phyloP scores from a whole-genome alignment of 1,284 basidiomycete species.

The Naganishia albida region DNA sequence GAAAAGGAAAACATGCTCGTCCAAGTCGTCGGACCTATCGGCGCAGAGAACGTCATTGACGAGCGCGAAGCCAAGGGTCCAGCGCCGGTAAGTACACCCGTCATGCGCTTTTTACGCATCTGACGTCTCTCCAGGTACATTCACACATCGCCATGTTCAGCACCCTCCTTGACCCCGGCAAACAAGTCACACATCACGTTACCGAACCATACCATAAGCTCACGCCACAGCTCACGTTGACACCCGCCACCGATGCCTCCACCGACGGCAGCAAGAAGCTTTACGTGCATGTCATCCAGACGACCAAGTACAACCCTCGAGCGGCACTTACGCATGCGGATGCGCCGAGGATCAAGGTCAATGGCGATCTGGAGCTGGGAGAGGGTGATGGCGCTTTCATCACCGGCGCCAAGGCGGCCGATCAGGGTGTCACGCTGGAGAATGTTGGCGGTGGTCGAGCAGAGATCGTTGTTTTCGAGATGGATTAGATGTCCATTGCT shows the following conservation, averaged over 20 bases:
- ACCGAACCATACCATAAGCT: conserved; percentile 56
- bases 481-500: conserved; percentile 54
- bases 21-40: conserved; percentile 70
- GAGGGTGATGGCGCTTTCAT: conserved; percentile 78
- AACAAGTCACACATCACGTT: conserved; percentile 61
- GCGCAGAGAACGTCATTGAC: conserved; percentile 60
- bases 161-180: conserved; percentile 63
- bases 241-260: conserved; percentile 23
- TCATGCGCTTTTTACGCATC: not conserved
- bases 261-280: conserved; percentile 45
- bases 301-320: conserved; percentile 68
- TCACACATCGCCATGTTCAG: conserved; percentile 58
- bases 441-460: conserved; percentile 64
- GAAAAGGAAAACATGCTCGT: conserved; percentile 72
- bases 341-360: conserved; percentile 60
- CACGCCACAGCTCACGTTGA: conserved; percentile 52
- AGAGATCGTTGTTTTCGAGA: conserved; percentile 73
- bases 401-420: conserved; percentile 57
- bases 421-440: conserved; percentile 55
- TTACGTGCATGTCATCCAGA: conserved; percentile 62
- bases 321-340: conserved; percentile 46
- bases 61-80: conserved; percentile 70
- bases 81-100: conserved; percentile 63
- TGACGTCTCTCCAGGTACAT: conserved; percentile 46
- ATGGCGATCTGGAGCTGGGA: conserved; percentile 55